These are phyloP conservation scores for Fusarium camptoceras DNA, from an alignment of 2,329 filamentous ascomycete species.

Conservation along the genomic window DNA sequence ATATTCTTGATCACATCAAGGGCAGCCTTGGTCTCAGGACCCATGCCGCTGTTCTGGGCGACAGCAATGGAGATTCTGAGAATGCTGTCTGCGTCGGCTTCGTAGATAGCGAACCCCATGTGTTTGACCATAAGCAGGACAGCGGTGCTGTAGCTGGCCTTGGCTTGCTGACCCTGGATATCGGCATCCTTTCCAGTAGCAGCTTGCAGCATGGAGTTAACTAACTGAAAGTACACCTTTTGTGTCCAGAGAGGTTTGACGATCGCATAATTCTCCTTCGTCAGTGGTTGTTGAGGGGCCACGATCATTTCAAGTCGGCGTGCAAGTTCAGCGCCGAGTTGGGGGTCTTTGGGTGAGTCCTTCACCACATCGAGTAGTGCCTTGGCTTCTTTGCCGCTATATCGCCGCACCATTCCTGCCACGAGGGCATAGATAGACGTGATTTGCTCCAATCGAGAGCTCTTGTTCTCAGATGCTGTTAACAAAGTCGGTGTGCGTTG, in stretches of 20 bases:
- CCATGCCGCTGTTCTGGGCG: constrained; percentile 56
- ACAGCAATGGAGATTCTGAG: constrained; percentile 63
- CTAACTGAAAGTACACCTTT: constrained; percentile 61
- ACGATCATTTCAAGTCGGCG: constrained; percentile 58
- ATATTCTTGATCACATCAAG: constrained; percentile 62
- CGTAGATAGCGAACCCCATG: constrained; percentile 63
- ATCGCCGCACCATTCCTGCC: constrained; percentile 55
- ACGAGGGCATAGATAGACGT: constrained; percentile 52
- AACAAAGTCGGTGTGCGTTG: constrained; percentile 41
- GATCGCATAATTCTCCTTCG: constrained; percentile 56
- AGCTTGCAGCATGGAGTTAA: constrained; percentile 58
- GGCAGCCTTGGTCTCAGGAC: constrained; percentile 60
- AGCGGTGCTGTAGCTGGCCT: constrained; percentile 59
- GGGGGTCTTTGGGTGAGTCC: constrained; percentile 50
- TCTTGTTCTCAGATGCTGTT: constrained; percentile 15
- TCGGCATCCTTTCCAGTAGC: constrained; percentile 53
- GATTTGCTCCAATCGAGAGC: constrained; percentile 43
- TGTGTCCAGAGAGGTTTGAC: constrained; percentile 62
- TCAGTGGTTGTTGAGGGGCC: constrained; percentile 54
- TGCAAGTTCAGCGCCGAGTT: constrained; percentile 55
- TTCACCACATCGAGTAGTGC: constrained; percentile 52
- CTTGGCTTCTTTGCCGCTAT: constrained; percentile 52
- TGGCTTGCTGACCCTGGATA: constrained; percentile 45
- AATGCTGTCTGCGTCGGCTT: constrained; percentile 61
- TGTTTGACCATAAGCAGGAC: constrained; percentile 63